Base-by-base conservation (phyloP, 176 grass and related monocot species). In the Calamus simplicifolius region DNA sequence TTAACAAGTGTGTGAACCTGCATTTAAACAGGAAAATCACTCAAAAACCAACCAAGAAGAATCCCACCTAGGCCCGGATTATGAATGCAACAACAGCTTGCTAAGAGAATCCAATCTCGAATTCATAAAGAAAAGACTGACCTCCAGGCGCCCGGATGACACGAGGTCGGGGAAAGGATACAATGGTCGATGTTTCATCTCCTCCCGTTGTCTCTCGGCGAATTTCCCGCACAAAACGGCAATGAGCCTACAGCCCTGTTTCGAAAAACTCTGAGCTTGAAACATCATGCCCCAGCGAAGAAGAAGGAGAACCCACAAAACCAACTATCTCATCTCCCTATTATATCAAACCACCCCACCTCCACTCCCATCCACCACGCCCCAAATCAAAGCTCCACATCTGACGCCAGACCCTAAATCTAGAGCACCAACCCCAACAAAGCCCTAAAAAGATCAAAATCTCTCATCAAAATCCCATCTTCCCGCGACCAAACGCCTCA, bases 1-100 rank as follows among this genome's bases (percentile, higher is more conserved):
- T 91, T 86, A 25, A 80, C 62, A 60, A 91, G 79, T 6, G 57
- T 77, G 53, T 80, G 79, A 51, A 86, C 87, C 87, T 91, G 77
- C 78, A 81, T 69, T 35, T 19, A 43, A 43, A 43, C 35, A 43
- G 35, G 35, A 43, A 43, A 43, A 43, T 12, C 35, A 43, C 35
- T 43, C 8, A 13, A 43, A 43, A 38, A 6, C 35, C 7, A 12
- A 38, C 35, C 35, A 38, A 12, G 12, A 8, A 1, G 1, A 43
- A 43, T 43, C 35, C 35, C 35, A 43, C 10, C 8, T 43, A 43
- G 30, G 6, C 8, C 35, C 35, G 12, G 35, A 43, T 43, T 43
- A 43, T 3, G 35, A 43, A 43, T 43, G 35, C 35, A 43, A 12
- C 12, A 43, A 13, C 35, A 43, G 12, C 12, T 43, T 3, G 10